These are phyloP conservation scores for Coprinopsis marcescibilis DNA, from an alignment of 768 basidiomycete species.

Conservation along the genomic window DNA sequence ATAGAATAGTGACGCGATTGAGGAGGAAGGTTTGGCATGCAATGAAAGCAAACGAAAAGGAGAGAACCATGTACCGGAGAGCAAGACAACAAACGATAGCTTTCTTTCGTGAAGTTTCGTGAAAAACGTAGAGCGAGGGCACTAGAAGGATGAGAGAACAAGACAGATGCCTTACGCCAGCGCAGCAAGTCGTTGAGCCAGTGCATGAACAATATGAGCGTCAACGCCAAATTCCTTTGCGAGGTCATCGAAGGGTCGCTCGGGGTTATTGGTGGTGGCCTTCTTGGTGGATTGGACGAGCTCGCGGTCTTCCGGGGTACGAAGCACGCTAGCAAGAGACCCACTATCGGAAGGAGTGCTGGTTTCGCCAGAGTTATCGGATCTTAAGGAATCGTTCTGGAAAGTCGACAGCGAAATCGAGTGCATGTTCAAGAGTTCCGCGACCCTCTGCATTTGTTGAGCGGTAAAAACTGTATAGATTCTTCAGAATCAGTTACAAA, in stretches of 20 bases:
- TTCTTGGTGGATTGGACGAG: not conserved
- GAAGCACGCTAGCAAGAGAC: not conserved
- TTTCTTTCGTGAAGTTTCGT: too few species aligned
- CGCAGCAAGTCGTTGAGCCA: slow-evolving; percentile 51
- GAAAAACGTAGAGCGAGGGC: not conserved
- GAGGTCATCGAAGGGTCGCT: slow-evolving; percentile 31
- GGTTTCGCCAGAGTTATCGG: not conserved
- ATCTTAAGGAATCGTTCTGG: not conserved
- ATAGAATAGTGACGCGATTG: not conserved
- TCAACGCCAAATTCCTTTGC: slow-evolving; percentile 75
- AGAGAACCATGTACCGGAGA: not conserved
- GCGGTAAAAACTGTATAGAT: slow-evolving; percentile 53
- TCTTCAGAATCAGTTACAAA: slow-evolving; percentile 7
- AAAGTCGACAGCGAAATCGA: slow-evolving; percentile 14
- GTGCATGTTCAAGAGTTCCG: slow-evolving; percentile 9
- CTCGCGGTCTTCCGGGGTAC: not conserved
- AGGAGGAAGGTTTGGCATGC: not conserved
- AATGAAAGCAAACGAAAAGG: not conserved
- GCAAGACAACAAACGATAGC: not conserved
- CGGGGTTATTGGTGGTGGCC: not conserved
- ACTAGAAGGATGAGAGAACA: slow-evolving; percentile 4
- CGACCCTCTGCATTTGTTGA: slow-evolving; percentile 38
- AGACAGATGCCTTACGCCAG: slow-evolving; percentile 5
- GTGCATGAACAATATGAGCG: slow-evolving; percentile 58
- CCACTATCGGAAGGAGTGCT: not conserved